These are phyloP conservation scores for Leucocoprinus leucothites DNA, from an alignment of 768 basidiomycete species.

Conservation along the genomic window DNA sequence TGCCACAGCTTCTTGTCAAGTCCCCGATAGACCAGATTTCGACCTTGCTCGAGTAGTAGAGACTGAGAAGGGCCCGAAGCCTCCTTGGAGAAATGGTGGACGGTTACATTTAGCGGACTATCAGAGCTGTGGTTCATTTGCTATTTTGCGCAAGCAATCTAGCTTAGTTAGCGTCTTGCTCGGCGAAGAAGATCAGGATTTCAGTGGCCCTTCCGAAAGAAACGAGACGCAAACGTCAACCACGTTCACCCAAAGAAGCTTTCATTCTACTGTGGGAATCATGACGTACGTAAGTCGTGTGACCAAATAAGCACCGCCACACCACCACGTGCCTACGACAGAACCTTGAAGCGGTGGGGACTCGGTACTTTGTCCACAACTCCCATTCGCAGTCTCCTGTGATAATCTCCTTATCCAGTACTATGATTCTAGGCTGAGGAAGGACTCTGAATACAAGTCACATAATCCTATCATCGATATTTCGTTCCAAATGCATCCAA, in stretches of 20 bases:
- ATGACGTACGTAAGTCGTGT: too few species aligned
- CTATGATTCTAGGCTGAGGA: background rate
- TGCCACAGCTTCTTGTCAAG: background rate
- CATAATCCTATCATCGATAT: background rate
- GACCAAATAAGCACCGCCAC: too few species aligned
- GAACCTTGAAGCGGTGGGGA: too few species aligned
- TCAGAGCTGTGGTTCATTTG: background rate
- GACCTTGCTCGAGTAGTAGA: background rate
- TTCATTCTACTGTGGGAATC: too few species aligned
- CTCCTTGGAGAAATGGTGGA: constrained; percentile 1
- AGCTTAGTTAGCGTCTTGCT: too few species aligned
- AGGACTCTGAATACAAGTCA: background rate
- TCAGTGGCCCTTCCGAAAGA: too few species aligned
- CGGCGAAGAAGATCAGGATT: too few species aligned
- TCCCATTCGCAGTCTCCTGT: background rate
- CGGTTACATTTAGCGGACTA: background rate
- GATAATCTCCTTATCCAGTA: background rate
- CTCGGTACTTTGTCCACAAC: background rate
- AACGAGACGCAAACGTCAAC: too few species aligned
- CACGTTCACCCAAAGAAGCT: too few species aligned
- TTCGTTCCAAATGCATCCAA: background rate
- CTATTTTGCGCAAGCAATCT: too few species aligned
- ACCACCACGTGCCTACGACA: too few species aligned
- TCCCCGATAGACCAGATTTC: background rate
- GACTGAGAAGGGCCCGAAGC: background rate